phyloP scores from a whole-genome alignment of 805 yeast genomes.

The Kluyveromyces aestuarii region DNA sequence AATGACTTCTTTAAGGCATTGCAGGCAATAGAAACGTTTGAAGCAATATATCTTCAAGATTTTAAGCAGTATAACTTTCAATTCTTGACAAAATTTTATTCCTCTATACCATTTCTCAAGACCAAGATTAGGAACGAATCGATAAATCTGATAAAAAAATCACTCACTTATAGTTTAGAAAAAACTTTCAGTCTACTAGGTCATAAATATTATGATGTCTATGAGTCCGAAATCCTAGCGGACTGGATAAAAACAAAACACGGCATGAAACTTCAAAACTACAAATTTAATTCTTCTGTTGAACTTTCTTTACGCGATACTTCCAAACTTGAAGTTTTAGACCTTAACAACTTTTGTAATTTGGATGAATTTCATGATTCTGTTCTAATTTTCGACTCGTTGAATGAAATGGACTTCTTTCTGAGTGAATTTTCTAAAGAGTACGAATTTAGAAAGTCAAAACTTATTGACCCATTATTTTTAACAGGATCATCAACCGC shows the following conservation, averaged over 20 bases:
- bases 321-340: slow-evolving; percentile 33
- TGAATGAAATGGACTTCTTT: slow-evolving; percentile 56
- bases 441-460: slow-evolving; percentile 58
- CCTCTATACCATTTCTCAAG: slow-evolving; percentile 69
- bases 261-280: slow-evolving; percentile 34
- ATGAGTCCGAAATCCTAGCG: slow-evolving; percentile 46
- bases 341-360: slow-evolving; percentile 35
- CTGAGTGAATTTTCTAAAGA: slow-evolving; percentile 60
- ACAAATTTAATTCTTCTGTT: slow-evolving; percentile 76
- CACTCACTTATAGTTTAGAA: slow-evolving; percentile 54
- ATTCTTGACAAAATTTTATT: slow-evolving; percentile 59
- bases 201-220: slow-evolving; percentile 37
- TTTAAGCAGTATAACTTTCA: slow-evolving; percentile 57
- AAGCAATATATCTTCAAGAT: slow-evolving; percentile 57
- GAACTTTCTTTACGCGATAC: slow-evolving; percentile 68
- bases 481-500: slow-evolving; percentile 28
- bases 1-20: slow-evolving; percentile 79
- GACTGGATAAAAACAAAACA: slow-evolving; percentile 56
- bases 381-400: slow-evolving; percentile 66
- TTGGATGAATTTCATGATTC: slow-evolving; percentile 76
- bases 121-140: slow-evolving; percentile 67
- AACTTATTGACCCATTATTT: slow-evolving; percentile 57
- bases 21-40: slow-evolving; percentile 69
- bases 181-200: slow-evolving; percentile 43
- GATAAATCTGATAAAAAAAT: slow-evolving; percentile 52